Base-by-base conservation (phyloP, 192 early-diverging fungal genomes). In the Gonapodya prolifera region DNA sequence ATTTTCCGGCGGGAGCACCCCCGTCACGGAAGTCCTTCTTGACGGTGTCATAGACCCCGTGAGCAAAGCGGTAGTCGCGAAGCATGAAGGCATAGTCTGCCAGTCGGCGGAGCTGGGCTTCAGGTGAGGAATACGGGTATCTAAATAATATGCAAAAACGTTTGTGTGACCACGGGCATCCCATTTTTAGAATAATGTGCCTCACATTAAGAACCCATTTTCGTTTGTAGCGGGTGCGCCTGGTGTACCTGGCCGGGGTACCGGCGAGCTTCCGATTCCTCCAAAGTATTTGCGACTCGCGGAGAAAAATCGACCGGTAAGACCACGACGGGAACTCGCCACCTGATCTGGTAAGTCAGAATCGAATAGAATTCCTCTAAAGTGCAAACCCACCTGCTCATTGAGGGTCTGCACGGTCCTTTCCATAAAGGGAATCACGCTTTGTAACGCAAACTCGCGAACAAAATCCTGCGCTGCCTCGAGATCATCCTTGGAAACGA, bases 31-130 rank as follows among this genome's bases (percentile, higher is more conserved):
- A 78, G 30, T 78, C 71, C 69, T 89, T 89, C 61, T 92, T 90
- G 1, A 94, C 93, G 0, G 89, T 90, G 77, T 99, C 96, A 78
- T 98, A 99, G 1, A 95, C 91, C 0, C 88, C 85, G 76, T 89
- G 88, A 1, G 98, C 96, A 82, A 98, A 92, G 70, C 88, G 87
- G 82, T 92, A 98, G 80, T 99, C 98, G 31, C 92, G 85, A 1
- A 99, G 83, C 96, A 98, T 98, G 80, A 99, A 98, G 1, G 95
- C 90, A 83, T 91, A 99, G 84, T 98, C 96, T 13, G 93, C 98
- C 31, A 98, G 85, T 80, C 92, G 92, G 1, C 96, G 87, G 88
- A 98, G 89, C 78, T 94, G 89, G 8, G 96, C 90, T 80, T 99
- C 98, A 0, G 93, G 92, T n/a, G 96, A 88, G 70, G 86, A 88